A percentile compares a stretch with the other conserved stretches of the same genome.
phyloP scores from a whole-genome alignment of 2,329 filamentous ascomycete genomes.

The Colletotrichum lupini region DNA sequence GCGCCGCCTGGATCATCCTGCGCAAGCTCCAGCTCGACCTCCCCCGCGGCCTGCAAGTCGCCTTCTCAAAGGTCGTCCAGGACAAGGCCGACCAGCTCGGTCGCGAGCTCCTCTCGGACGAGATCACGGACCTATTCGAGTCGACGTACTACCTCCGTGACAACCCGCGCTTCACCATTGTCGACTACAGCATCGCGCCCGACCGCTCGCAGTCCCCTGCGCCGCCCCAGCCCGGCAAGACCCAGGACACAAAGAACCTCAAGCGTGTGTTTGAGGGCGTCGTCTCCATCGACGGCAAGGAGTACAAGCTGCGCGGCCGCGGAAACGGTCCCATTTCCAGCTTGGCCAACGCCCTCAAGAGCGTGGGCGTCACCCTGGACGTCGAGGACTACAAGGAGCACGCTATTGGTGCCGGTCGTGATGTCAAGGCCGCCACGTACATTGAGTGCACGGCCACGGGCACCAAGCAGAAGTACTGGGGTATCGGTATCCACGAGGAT shows the following conservation, averaged over 20 bases:
- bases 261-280: slow-evolving; percentile 88
- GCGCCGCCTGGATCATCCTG: slow-evolving; percentile 93
- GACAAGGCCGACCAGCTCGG: slow-evolving; percentile 81
- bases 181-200: slow-evolving; percentile 91
- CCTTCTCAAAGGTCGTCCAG: slow-evolving; percentile 90
- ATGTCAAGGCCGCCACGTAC: slow-evolving; percentile 94
- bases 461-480: slow-evolving; percentile 82
- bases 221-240: slow-evolving; percentile 75
- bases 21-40: slow-evolving; percentile 90
- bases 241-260: slow-evolving; percentile 80
- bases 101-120: slow-evolving; percentile 83
- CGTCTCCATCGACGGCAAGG: slow-evolving; percentile 81
- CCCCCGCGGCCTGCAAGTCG: slow-evolving; percentile 90
- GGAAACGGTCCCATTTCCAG: slow-evolving; percentile 94
- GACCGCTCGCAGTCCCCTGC: slow-evolving; percentile 83
- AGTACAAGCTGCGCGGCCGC: slow-evolving; percentile 81
- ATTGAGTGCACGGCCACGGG: slow-evolving; percentile 84
- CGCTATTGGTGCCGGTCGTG: slow-evolving; percentile 82
- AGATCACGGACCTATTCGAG: slow-evolving; percentile 91
- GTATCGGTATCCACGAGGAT: slow-evolving; percentile 91
- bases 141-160: slow-evolving; percentile 85
- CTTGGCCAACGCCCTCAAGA: slow-evolving; percentile 82
- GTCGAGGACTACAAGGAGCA: slow-evolving; percentile 97
- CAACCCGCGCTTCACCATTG: slow-evolving; percentile 85
- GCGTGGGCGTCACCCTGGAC: slow-evolving; percentile 86